Evolutionary conservation across 257 asterid genomes (phyloP), one percentile per base, ranked within the genome.

Genomic region (Solanum piurae): DNA sequence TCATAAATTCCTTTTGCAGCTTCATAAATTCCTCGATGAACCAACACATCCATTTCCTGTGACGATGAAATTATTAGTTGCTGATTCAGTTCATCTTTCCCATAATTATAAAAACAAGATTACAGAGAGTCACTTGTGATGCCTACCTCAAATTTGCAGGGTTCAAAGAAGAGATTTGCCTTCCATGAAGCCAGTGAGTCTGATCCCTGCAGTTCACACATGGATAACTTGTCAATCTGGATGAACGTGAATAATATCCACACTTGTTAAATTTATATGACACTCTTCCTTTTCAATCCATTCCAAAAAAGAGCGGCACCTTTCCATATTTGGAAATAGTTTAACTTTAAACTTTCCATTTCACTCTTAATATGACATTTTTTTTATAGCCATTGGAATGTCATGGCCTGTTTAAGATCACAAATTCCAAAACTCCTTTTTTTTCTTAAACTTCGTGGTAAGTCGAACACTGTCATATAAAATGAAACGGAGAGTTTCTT

Each of bases 101-200:
- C 69, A 80, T 49, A 80, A 49, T 29, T 9, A 80, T 18, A 16
- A 49, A 9, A 13, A 40, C 42, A 73, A 76, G 42, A 33, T 25
- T 27, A 33, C 25, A 71, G 34, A 25, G 55, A 36, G 25, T 25
- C 38, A 33, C 23, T 42, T 25, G n/a, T 52, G 72, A 60, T 72
- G 33, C 90, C 89, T 88, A 92, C 98, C 94, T 96, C 99, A 84
- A 96, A 96, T 87, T 91, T 93, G 55, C 94, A 90, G 2, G 99
- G 99, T 80, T 96, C 98, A 87, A 95, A 96, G 68, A 96, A 90
- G 88, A 96, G 98, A 93, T 96, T 95, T 34, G 98, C 95, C 86
- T 96, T 96, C 99, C 99, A 96, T 16, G 98, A 95, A 18, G 96
- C 98, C 79, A 95, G 71, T 36, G 99, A 94, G 83, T 96, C 98